These are phyloP conservation scores for Punctularia strigosozonata DNA, from an alignment of 768 basidiomycete genomes.

Conservation along the genomic window DNA sequence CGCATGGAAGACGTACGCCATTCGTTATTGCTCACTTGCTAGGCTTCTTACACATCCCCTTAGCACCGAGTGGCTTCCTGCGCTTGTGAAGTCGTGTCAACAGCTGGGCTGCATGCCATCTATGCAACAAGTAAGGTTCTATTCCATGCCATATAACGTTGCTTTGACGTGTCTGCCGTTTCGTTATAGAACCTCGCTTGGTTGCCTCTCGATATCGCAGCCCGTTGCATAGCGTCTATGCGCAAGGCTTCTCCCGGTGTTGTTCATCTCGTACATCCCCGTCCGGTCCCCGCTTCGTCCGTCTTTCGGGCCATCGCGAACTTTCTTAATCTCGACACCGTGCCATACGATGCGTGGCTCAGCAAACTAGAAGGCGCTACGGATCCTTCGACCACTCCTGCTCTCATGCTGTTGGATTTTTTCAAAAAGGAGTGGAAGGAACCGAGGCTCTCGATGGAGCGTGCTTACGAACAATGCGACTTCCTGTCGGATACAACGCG, in stretches of 20 bases:
- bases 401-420: background rate
- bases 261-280: constrained; percentile 18
- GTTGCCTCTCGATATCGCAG: background rate
- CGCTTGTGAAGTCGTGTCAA: constrained; percentile 20
- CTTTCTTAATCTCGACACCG: constrained; percentile 16
- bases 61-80: constrained; percentile 32
- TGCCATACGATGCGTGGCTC: constrained; percentile 21
- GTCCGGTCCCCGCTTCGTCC: constrained; percentile 13
- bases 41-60: too few species aligned
- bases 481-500: constrained; percentile 1
- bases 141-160: background rate
- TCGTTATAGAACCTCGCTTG: background rate
- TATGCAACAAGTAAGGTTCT: constrained; percentile 16
- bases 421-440: background rate
- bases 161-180: too few species aligned
- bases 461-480: constrained; percentile 1
- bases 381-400: background rate
- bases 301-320: constrained; percentile 12
- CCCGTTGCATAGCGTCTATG: background rate
- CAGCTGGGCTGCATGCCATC: constrained; percentile 21
- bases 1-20: constrained; percentile 32
- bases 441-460: constrained; percentile 2
- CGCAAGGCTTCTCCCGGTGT: background rate
- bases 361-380: constrained; percentile 11
- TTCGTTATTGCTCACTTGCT: too few species aligned